Base-by-base conservation (phyloP, 2,329 filamentous ascomycete genomes). In the Ceratocystis albifundus region DNA sequence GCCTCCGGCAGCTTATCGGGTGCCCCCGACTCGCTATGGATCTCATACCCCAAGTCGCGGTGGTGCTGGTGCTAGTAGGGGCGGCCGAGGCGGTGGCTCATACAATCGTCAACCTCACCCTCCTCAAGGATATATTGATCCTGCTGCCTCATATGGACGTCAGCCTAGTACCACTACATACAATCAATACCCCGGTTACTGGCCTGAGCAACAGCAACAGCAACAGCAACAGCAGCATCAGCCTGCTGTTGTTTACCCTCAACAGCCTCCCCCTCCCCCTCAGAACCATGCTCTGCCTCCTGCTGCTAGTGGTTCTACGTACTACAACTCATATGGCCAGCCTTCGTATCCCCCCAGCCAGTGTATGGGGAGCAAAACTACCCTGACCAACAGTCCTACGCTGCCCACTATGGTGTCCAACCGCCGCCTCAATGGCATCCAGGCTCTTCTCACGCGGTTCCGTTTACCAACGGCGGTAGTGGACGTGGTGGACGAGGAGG, bases 161-260 rank as follows among this genome's bases (percentile, higher is more conserved):
- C 72, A 77, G 65, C 79, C 80, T 32, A 74, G 84, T 44, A 77
- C 81, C 62, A 74, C 80, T 41, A 76, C 79, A 68, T 82, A 81
- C 70, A 84, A 84, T 70, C 83, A 82, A 73, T 85, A 84, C 71
- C 78, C 82, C 48, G 57, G 46, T 30, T 67, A 67, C 59, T 67
- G 66, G 66, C 15, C 66, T 4, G 46, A 30, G 22, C 63, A 67
- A 28, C 66, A 55, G 12, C 63, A 62, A n/a, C 66, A 30, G 22
- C 63, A 67, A 28, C 66, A 55, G 12, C 63, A 62, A n/a, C 66
- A 55, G 50, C 50, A 55, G 20, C 62, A 65, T n/a, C 62, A 61
- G 36, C 66, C 66, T 15, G 45, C 66, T 62, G 61, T 57, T 10
- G 55, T 55, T 45, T 63, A 67, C 41, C 61, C 41, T 45, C 66